Evolutionary conservation across 202 grass and related monocot genomes (phyloP), one percentile per base, ranked within the genome.

Genomic region (Panicum hallii): DNA sequence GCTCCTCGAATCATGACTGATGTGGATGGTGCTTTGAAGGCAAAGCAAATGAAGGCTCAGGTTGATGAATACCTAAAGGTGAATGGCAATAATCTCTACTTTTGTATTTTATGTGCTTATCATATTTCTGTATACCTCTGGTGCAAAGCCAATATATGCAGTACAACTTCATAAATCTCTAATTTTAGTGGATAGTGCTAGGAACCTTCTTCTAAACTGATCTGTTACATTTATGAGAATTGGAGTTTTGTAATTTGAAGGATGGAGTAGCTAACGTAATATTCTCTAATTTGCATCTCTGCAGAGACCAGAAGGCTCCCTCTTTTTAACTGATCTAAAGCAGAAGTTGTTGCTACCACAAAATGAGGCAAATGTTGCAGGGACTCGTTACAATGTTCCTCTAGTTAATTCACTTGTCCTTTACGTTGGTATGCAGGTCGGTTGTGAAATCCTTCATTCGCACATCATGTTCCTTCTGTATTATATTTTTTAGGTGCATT

Each of bases 1-100:
- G 63, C 93, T 67, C 93, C 96, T 75, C 90, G 91, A 84, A 99
- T 99, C 88, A 92, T 95, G 68, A 95, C 93, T 84, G 93, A 95
- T 52, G 91, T 99, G 45, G 96, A 99, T 77, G 90, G 83, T 80
- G 86, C 88, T 70, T 83, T 99, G 63, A 95, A 99, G 75, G 83
- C 88, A 53, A 99, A 95, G 61, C 93, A 99, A 86, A 89, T 99
- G 46, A 99, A 96, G 84, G 54, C 74, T 42, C 91, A 95, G 14
- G 77, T 99, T 88, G 96, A 99, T 61, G 96, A 99, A 66, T 99
- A 99, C 89, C 93, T 99, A 23, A 95, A 95, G 93, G 96, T 99
- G 82, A 66, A 78, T 57, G 13, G 17, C 74, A 57, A 38, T 81
- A 41, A 20, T 75, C 5, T 6, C 30, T 68, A 7, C 9, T 56